Percentiles rank a stretch among this genome's conserved stretches.
These are phyloP conservation scores for Fagus crenata DNA, from an alignment of 306 rosid genomes.

Conservation along the genomic window DNA sequence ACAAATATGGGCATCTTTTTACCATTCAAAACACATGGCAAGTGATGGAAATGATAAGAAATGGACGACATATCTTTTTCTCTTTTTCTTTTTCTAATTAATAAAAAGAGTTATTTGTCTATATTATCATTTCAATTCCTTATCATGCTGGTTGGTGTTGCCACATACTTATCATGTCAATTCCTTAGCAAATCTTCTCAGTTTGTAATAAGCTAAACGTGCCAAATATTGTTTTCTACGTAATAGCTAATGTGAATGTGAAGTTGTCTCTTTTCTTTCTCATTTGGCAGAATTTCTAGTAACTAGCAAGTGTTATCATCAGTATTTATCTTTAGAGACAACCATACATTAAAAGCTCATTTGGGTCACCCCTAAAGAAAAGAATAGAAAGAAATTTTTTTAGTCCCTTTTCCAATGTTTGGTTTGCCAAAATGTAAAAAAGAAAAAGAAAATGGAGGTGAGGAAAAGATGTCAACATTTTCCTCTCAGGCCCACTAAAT, in stretches of 20 bases:
- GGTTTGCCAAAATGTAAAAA: background rate
- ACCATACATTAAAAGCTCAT: background rate
- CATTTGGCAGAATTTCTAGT: background rate
- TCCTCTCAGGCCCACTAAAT: background rate
- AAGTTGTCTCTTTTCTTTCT: no score
- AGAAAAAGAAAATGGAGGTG: background rate
- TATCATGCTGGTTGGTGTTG: background rate
- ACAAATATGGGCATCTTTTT: background rate
- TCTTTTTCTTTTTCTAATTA: background rate
- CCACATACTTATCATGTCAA: background rate
- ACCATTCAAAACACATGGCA: slow-evolving; percentile 7
- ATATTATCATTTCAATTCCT: background rate
- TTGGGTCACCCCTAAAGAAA: background rate
- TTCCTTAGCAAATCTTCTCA: background rate
- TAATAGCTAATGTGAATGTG: background rate
- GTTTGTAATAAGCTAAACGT: background rate
- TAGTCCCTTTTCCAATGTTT: background rate
- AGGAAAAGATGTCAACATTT: background rate
- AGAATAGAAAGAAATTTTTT: background rate
- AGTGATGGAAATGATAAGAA: background rate
- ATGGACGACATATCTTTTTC: background rate
- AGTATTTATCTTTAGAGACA: background rate
- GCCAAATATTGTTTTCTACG: background rate
- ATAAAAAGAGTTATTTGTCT: background rate
- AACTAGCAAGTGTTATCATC: background rate